These are phyloP conservation scores for Gigaspora rosea DNA, from an alignment of 192 early-diverging fungal species.

Conservation along the genomic window DNA sequence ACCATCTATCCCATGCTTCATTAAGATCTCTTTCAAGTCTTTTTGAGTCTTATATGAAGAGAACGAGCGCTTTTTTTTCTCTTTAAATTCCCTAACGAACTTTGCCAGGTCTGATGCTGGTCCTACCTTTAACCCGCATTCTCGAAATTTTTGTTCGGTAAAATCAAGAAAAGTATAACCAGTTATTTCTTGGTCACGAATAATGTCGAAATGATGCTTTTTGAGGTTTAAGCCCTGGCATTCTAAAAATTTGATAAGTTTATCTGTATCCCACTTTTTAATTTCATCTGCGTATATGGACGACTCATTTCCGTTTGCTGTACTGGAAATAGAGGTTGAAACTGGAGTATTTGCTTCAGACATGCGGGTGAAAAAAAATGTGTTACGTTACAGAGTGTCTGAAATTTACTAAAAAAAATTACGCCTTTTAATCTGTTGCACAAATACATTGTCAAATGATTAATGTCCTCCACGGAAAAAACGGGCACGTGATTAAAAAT, in stretches of 20 bases:
- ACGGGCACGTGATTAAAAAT: too few relatives aligned
- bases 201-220: not conserved
- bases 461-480: too few relatives aligned
- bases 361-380: too few relatives aligned
- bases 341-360: too few relatives aligned
- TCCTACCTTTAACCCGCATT: not conserved
- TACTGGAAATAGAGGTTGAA: too few relatives aligned
- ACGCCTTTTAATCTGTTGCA: too few relatives aligned
- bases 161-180: constrained; percentile 8
- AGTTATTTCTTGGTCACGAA: not conserved
- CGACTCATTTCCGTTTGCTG: too few relatives aligned
- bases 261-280: not conserved
- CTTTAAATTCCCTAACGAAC: not conserved
- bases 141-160: not conserved
- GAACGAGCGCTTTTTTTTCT: not conserved
- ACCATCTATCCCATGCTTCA: constrained; percentile 2
- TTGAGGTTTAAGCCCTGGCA: not conserved
- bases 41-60: constrained; percentile 3
- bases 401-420: too few relatives aligned
- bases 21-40: not conserved
- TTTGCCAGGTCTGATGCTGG: constrained; percentile 2
- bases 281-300: not conserved
- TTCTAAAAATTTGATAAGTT: constrained; percentile 8
- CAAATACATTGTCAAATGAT: too few relatives aligned
- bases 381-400: too few relatives aligned